These are phyloP conservation scores for Solanum pimpinellifolium DNA, from an alignment of 257 asterid species.

Conservation along the genomic window DNA sequence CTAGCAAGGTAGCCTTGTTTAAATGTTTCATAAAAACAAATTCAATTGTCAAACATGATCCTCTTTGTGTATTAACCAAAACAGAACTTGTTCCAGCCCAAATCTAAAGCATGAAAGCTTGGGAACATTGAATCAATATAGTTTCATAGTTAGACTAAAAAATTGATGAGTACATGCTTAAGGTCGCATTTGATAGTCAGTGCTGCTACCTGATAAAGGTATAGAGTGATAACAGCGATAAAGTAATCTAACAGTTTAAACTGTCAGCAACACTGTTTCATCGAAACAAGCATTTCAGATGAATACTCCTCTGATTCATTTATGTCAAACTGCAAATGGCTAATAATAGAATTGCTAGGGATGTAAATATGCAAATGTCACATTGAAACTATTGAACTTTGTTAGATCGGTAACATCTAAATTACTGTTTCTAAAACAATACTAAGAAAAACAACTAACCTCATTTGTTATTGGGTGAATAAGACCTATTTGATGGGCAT, in stretches of 20 bases:
- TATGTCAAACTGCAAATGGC: background rate
- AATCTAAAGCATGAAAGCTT: background rate
- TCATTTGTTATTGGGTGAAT: constrained; percentile 56
- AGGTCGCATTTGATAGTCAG: background rate
- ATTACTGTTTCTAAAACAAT: background rate
- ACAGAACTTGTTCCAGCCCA: background rate
- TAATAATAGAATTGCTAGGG: background rate
- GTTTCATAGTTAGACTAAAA: background rate
- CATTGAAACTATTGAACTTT: background rate
- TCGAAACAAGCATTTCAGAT: background rate
- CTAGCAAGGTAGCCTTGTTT: background rate
- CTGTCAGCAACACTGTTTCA: background rate
- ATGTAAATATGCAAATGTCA: background rate
- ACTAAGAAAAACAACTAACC: constrained; percentile 26
- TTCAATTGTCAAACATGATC: background rate
- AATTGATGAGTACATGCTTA: background rate
- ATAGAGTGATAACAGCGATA: background rate
- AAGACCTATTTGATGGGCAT: constrained; percentile 63
- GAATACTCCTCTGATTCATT: background rate
- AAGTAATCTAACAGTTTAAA: background rate
- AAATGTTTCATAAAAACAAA: background rate
- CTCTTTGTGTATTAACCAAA: background rate
- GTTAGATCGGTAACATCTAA: background rate
- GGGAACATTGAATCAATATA: background rate
- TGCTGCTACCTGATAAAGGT: background rate